Conservation (phyloP, 805 yeast species). For the Phaffomyces opuntiae region DNA sequence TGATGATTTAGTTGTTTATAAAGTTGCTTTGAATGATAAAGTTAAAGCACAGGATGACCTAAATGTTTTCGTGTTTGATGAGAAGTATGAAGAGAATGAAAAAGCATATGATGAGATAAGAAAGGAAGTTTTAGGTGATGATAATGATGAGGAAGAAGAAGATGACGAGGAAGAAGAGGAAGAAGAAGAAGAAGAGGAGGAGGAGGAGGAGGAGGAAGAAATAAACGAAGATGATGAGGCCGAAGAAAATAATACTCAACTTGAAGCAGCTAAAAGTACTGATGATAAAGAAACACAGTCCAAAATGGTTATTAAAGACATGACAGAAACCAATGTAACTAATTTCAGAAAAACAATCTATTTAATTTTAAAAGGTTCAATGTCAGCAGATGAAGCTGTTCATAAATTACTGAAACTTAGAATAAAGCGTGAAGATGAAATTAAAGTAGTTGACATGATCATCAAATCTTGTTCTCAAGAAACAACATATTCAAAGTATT, state of each 20-base stretch:
- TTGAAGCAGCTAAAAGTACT: neutral
- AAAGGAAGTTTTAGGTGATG: conserved; percentile 14
- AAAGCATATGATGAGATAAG: conserved; percentile 35
- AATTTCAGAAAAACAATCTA: conserved; percentile 73
- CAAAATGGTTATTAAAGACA: conserved; percentile 39
- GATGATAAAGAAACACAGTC: conserved; percentile 9
- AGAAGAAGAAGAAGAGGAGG: conserved; percentile 35
- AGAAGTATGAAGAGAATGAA: conserved; percentile 44
- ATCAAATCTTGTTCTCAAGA: conserved; percentile 81
- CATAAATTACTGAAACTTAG: conserved; percentile 65
- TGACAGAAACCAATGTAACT: conserved; percentile 58
- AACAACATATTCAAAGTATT: conserved; percentile 77
- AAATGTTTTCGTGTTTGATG: conserved; percentile 46
- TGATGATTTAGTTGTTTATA: conserved; percentile 53
- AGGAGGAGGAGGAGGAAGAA: conserved; percentile 36
- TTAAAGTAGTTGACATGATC: conserved; percentile 61
- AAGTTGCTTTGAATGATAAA: conserved; percentile 46
- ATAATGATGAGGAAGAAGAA: conserved; percentile 24
- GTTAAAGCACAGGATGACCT: conserved; percentile 39
- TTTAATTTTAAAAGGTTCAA: conserved; percentile 77
- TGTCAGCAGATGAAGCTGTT: conserved; percentile 89
- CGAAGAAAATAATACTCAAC: conserved; percentile 9
- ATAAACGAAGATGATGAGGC: conserved; percentile 13
- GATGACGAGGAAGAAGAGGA: conserved; percentile 20
- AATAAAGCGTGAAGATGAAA: conserved; percentile 36